Conservation (phyloP, 2,329 filamentous ascomycete species). For the Fusarium udum region DNA sequence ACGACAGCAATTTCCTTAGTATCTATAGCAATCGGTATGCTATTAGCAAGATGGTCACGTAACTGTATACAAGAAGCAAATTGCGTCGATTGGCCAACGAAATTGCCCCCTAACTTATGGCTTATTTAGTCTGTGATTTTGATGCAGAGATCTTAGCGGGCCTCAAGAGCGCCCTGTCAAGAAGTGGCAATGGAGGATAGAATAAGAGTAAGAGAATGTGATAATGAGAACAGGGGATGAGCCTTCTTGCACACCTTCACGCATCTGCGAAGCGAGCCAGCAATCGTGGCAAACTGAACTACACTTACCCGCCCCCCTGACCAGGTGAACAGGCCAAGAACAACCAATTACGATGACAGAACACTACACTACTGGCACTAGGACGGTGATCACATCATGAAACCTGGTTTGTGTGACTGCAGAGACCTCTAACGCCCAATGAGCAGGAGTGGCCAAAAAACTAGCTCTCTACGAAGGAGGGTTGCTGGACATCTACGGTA, state of each 20-base stretch:
- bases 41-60: background rate
- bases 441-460: no score
- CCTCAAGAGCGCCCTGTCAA: accelerated
- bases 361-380: background rate
- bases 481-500: background rate
- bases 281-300: background rate
- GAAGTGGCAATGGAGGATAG: background rate
- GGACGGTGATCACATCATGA: accelerated
- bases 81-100: background rate
- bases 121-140: no score
- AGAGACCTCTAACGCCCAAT: background rate
- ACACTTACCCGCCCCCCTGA: background rate
- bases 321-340: background rate
- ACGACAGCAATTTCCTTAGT: background rate
- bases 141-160: no score
- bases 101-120: no score
- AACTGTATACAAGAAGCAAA: background rate
- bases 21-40: accelerated
- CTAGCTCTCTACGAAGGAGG: background rate
- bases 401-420: background rate
- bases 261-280: background rate
- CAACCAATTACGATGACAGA: background rate
- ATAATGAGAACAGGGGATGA: background rate
- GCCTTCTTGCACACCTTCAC: background rate
- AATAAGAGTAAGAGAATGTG: background rate